Percentiles rank a stretch among this genome's conserved stretches.
These are phyloP conservation scores for Cercospora brassicicola DNA, from an alignment of 2,329 filamentous ascomycete species.

Conservation along the genomic window DNA sequence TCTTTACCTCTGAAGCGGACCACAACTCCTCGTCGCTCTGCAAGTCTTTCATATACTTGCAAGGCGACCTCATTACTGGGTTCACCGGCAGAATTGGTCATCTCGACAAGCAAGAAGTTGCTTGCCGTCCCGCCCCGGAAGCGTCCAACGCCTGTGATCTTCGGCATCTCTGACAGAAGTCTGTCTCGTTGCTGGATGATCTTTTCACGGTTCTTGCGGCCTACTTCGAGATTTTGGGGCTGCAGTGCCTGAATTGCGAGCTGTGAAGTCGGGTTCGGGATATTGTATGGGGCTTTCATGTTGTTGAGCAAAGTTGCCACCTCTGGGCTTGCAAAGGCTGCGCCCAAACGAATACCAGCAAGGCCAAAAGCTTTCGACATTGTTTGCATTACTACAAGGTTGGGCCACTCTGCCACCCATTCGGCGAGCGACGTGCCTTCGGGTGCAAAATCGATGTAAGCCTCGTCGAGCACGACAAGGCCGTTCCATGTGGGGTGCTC, in stretches of 20 bases:
- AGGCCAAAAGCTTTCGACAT: conserved; percentile 97
- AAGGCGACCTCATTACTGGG: conserved; percentile 78
- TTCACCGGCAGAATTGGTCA: conserved; percentile 69
- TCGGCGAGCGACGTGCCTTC: conserved; percentile 79
- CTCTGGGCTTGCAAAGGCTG: conserved; percentile 72
- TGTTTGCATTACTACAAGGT: conserved; percentile 96
- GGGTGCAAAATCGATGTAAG: conserved; percentile 91
- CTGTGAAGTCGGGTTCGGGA: conserved; percentile 81
- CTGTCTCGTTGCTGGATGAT: conserved; percentile 77
- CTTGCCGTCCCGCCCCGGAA: conserved; percentile 77
- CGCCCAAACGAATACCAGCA: conserved; percentile 87
- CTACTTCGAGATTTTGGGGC: conserved; percentile 66
- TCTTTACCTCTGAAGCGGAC: conserved; percentile 94
- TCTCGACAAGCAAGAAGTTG: conserved; percentile 90
- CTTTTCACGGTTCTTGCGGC: conserved; percentile 67
- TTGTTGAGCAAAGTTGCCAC: conserved; percentile 83
- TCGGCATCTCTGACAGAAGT: conserved; percentile 69
- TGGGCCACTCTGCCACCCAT: conserved; percentile 89
- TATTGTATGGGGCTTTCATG: conserved; percentile 95
- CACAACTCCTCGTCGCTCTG: conserved; percentile 83
- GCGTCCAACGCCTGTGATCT: conserved; percentile 73
- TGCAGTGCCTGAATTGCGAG: conserved; percentile 74
- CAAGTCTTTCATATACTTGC: conserved; percentile 78
- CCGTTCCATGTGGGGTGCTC: conserved; percentile 94
- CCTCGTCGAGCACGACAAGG: conserved; percentile 88